Conservation (phyloP, 371 early-diverging fungal genomes). For the Mucor plumbeus region DNA sequence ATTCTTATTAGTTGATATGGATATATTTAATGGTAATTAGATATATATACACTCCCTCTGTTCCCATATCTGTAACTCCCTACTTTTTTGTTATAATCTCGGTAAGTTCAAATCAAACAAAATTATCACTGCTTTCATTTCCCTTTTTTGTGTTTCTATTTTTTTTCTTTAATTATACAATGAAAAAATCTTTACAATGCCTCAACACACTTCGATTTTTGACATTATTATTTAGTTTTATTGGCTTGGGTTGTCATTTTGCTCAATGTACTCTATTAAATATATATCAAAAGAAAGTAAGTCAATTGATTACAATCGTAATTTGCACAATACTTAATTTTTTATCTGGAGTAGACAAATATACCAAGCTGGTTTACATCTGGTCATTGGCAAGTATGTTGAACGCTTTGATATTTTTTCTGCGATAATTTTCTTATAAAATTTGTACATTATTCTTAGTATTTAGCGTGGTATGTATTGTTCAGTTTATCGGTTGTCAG, state of each 20-base stretch:
- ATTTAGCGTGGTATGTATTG: slow-evolving; percentile 36
- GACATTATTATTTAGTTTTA: slow-evolving; percentile 22
- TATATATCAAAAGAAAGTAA: slow-evolving; percentile 37
- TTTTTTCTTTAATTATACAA: neutral
- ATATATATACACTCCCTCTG: too few relatives aligned
- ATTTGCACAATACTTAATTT: too few relatives aligned
- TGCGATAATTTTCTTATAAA: neutral
- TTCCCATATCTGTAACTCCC: too few relatives aligned
- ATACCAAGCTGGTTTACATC: slow-evolving; percentile 41
- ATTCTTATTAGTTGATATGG: too few relatives aligned
- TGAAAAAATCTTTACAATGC: slow-evolving; percentile 6
- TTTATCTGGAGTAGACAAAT: slow-evolving; percentile 20
- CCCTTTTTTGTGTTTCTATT: too few relatives aligned
- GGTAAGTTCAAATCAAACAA: too few relatives aligned
- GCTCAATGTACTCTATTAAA: slow-evolving; percentile 37
- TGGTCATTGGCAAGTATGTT: slow-evolving; percentile 47
- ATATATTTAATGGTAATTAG: too few relatives aligned
- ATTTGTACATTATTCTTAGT: slow-evolving; percentile 21
- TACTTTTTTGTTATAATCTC: too few relatives aligned
- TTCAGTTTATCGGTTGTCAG: slow-evolving; percentile 31
- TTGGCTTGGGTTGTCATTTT: slow-evolving; percentile 32
- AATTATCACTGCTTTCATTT: too few relatives aligned
- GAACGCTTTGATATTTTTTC: neutral
- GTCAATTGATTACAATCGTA: neutral
- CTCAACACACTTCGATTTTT: slow-evolving; percentile 29